Percentiles rank a stretch among this genome's conserved stretches.
Conservation (phyloP, 2,329 filamentous ascomycete genomes). For the Beauveria sp. region DNA sequence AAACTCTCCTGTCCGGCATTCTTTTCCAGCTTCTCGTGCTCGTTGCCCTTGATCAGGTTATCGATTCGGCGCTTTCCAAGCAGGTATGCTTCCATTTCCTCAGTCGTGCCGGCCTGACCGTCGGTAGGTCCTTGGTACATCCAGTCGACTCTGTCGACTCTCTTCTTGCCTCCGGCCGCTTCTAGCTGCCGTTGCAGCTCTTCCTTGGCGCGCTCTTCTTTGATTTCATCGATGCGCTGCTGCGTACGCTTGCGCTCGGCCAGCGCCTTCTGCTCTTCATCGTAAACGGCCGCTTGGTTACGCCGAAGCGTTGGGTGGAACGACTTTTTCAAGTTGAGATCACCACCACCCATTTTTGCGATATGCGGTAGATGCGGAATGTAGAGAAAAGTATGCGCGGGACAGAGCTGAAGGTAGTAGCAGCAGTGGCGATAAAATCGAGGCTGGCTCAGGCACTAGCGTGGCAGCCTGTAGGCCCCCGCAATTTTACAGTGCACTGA, state of each 20-base stretch:
- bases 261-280: slow-evolving; percentile 85
- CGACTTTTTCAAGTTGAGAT: slow-evolving; percentile 91
- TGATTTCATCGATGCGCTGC: slow-evolving; percentile 84
- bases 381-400: slow-evolving; percentile 12
- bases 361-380: background rate
- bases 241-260: slow-evolving; percentile 93
- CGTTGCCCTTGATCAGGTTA: slow-evolving; percentile 67
- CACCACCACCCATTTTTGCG: slow-evolving; percentile 77
- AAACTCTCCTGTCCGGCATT: slow-evolving; percentile 52
- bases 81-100: slow-evolving; percentile 90
- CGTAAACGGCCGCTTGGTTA: slow-evolving; percentile 87
- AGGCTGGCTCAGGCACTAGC: slow-evolving; percentile 5
- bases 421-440: slow-evolving; percentile 4
- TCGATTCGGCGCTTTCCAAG: slow-evolving; percentile 91
- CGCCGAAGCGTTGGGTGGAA: slow-evolving; percentile 88
- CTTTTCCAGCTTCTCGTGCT: slow-evolving; percentile 76
- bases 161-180: slow-evolving; percentile 73
- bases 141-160: slow-evolving; percentile 84
- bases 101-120: slow-evolving; percentile 66
- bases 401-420: slow-evolving; percentile 1
- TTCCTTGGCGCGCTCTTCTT: slow-evolving; percentile 86
- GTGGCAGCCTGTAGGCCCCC: background rate
- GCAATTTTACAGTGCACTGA: background rate
- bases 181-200: slow-evolving; percentile 88
- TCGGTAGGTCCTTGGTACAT: slow-evolving; percentile 89